A percentile compares a stretch with the other conserved stretches of the same genome.
phyloP scores from a whole-genome alignment of 768 basidiomycete species.

The Leccinellum albellum region DNA sequence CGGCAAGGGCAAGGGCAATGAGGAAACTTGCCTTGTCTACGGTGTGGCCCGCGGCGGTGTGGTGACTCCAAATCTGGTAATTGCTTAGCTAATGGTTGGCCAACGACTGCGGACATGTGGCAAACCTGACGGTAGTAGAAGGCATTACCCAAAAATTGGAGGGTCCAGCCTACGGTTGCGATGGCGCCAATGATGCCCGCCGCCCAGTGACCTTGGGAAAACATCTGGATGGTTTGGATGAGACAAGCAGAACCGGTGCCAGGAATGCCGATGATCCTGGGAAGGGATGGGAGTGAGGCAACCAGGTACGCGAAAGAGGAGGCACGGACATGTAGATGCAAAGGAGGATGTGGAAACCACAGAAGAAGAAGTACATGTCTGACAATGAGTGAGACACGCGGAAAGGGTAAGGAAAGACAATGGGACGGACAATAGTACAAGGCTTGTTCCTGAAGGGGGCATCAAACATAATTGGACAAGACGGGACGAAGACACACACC shows the following conservation, averaged over 20 bases:
- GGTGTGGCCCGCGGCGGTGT: slow-evolving; percentile 81
- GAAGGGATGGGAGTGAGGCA: slow-evolving; percentile 24
- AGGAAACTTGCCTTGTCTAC: slow-evolving; percentile 66
- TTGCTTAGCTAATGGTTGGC: slow-evolving; percentile 2
- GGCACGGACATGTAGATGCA: slow-evolving; percentile 80
- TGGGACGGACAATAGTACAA: slow-evolving; percentile 80
- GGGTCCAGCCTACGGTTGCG: slow-evolving; percentile 80
- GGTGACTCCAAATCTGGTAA: slow-evolving; percentile 68
- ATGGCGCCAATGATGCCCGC: slow-evolving; percentile 80
- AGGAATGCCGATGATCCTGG: slow-evolving; percentile 91
- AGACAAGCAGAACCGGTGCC: slow-evolving; percentile 94
- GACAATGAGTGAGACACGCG: slow-evolving; percentile 9
- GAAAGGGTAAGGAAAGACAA: slow-evolving; percentile 11
- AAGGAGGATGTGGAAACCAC: slow-evolving; percentile 91
- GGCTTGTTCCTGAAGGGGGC: slow-evolving; percentile 72
- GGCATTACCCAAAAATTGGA: slow-evolving; percentile 81
- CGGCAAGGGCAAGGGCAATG: background rate
- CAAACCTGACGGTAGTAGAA: slow-evolving; percentile 77
- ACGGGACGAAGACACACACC: slow-evolving; percentile 41
- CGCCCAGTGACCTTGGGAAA: slow-evolving; percentile 62
- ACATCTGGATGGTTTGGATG: slow-evolving; percentile 88
- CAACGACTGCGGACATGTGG: slow-evolving; percentile 13
- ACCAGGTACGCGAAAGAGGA: background rate
- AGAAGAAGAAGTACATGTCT: slow-evolving; percentile 98
- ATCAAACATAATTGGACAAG: slow-evolving; percentile 23